Evolutionary conservation across 1,284 basidiomycete species (phyloP).

Genomic region (Leccinum subrobustum): DNA sequence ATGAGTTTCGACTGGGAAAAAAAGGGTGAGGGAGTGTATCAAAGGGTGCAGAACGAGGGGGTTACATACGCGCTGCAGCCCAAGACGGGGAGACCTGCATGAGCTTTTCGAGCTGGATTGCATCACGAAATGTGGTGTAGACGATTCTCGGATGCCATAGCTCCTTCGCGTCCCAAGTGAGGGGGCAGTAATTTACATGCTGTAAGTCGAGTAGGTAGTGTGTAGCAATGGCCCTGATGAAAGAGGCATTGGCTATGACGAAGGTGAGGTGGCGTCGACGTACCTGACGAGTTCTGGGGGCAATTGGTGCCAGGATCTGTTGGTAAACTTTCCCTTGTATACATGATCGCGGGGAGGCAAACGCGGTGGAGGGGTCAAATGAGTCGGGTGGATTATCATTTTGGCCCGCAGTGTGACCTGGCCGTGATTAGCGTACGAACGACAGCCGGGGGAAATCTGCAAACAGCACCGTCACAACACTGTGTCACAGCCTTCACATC

Average conservation of each 20-base stretch:
- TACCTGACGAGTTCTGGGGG: slow-evolving; percentile 70
- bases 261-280: slow-evolving; percentile 32
- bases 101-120: slow-evolving; percentile 56
- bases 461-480: slow-evolving; percentile 22
- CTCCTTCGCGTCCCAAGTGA: slow-evolving; percentile 56
- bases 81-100: slow-evolving; percentile 51
- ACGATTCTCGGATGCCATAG: slow-evolving; percentile 58
- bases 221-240: slow-evolving; percentile 58
- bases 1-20: slow-evolving; percentile 42
- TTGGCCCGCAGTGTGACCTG: slow-evolving; percentile 37
- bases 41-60: slow-evolving; percentile 9
- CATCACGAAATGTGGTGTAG: slow-evolving; percentile 53
- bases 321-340: slow-evolving; percentile 65
- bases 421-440: slow-evolving; percentile 38
- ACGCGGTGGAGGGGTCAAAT: slow-evolving; percentile 23
- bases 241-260: slow-evolving; percentile 1
- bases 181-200: slow-evolving; percentile 45
- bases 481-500: slow-evolving; percentile 29
- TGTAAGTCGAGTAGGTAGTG: slow-evolving; percentile 54
- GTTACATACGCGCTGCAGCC: slow-evolving; percentile 44
- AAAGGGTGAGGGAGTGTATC: slow-evolving; percentile 10
- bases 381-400: slow-evolving; percentile 31
- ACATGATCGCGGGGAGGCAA: slow-evolving; percentile 33
- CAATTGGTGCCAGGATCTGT: slow-evolving; percentile 67
- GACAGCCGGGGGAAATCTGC: slow-evolving; percentile 36